These are phyloP conservation scores for Salix koriyanagi DNA, from an alignment of 345 rosid species.

Conservation along the genomic window DNA sequence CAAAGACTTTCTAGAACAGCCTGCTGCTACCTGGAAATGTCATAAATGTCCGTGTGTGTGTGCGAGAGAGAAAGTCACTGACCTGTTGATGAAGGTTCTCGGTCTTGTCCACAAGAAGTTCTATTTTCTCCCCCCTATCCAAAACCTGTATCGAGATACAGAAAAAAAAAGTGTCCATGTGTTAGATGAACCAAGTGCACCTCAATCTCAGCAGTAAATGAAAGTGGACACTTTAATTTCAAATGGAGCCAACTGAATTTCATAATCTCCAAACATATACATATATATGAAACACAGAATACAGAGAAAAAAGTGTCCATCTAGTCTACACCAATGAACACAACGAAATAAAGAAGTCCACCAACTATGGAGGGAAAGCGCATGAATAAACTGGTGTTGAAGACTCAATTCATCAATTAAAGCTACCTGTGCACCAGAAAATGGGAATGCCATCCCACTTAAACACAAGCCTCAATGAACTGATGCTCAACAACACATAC, in stretches of 20 bases:
- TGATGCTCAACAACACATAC: neutral
- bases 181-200: neutral
- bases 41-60: neutral
- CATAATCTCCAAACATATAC: neutral
- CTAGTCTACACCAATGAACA: neutral
- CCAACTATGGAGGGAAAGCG: neutral
- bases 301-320: neutral
- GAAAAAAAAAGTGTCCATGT: neutral
- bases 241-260: neutral
- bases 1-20: neutral
- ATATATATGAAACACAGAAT: neutral
- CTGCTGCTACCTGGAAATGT: neutral
- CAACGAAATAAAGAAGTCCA: neutral
- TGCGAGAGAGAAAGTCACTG: neutral
- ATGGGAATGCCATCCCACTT: neutral
- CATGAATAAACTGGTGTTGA: neutral
- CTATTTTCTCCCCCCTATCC: slow-evolving; percentile 47
- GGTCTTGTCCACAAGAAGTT: slow-evolving; percentile 43
- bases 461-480: neutral
- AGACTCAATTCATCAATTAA: neutral
- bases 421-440: neutral
- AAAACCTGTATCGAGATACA: slow-evolving; percentile 23
- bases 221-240: neutral
- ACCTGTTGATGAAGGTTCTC: slow-evolving; percentile 43
- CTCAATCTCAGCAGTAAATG: neutral